These are phyloP conservation scores for Oleoguttula mirabilis DNA, from an alignment of 495 filamentous ascomycete species.

Conservation along the genomic window DNA sequence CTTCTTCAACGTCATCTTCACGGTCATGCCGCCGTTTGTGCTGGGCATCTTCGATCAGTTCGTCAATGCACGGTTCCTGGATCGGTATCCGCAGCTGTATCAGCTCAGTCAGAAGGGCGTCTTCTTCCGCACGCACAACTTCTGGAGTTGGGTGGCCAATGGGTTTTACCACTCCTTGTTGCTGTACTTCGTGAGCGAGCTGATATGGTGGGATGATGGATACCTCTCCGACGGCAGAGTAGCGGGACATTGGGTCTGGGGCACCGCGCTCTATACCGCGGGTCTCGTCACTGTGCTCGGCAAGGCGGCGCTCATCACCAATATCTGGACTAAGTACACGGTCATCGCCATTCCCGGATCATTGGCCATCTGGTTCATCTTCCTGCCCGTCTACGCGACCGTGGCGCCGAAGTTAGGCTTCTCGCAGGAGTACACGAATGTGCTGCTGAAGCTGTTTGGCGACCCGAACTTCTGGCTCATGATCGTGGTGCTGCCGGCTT, in stretches of 20 bases:
- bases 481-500: constrained; percentile 62
- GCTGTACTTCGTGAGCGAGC: constrained; percentile 70
- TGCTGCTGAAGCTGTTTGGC: constrained; percentile 66
- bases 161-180: constrained; percentile 94
- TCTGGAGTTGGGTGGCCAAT: constrained; percentile 82
- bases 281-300: constrained; percentile 84
- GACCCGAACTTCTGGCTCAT: constrained; percentile 85
- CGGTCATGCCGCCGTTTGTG: constrained; percentile 81
- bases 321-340: constrained; percentile 98
- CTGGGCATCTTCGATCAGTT: constrained; percentile 98
- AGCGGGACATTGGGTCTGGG: constrained; percentile 97
- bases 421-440: constrained; percentile 73
- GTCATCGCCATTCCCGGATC: constrained; percentile 91
- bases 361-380: constrained; percentile 80
- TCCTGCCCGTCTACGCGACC: constrained; percentile 80
- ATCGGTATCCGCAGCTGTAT: constrained; percentile 95
- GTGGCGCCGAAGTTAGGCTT: constrained; percentile 78
- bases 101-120: constrained; percentile 79
- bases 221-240: constrained; percentile 60
- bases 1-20: constrained; percentile 99
- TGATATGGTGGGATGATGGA: constrained; percentile 71
- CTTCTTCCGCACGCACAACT: constrained; percentile 86
- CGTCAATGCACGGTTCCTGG: constrained; percentile 88
- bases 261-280: constrained; percentile 78
- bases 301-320: constrained; percentile 89